phyloP scores from a whole-genome alignment of 257 asterid species.

The Handroanthus guayacan region DNA sequence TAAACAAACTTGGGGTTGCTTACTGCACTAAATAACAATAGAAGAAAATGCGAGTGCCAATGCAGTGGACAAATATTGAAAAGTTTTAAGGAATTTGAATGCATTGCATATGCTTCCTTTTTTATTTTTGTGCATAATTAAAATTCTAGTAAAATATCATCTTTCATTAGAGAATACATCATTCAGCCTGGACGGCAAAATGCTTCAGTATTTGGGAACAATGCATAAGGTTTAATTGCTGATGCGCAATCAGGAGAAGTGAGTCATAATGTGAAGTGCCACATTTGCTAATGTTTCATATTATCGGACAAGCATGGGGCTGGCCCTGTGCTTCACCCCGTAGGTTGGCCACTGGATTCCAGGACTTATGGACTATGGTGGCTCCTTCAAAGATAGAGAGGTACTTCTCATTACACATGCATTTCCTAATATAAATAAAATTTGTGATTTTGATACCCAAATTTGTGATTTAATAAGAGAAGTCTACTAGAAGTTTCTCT shows the following conservation, averaged over 20 bases:
- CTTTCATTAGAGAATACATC: slow-evolving; percentile 61
- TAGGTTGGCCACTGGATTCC: too few relatives aligned
- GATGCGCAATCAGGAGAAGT: slow-evolving; percentile 66
- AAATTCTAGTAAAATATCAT: background rate
- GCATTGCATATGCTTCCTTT: background rate
- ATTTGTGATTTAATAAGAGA: too few relatives aligned
- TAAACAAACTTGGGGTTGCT: slow-evolving; percentile 69
- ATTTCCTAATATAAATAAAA: too few relatives aligned
- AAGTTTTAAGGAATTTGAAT: slow-evolving; percentile 26
- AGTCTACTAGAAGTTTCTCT: too few relatives aligned
- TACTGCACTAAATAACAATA: slow-evolving; percentile 62
- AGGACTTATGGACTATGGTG: too few relatives aligned
- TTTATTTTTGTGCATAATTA: background rate
- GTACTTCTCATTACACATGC: too few relatives aligned
- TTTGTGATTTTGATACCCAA: too few relatives aligned
- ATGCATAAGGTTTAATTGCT: slow-evolving; percentile 57
- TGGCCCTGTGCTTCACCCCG: too few relatives aligned
- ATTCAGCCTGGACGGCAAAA: slow-evolving; percentile 65
- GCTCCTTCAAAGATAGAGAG: too few relatives aligned
- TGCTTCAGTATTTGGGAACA: slow-evolving; percentile 76
- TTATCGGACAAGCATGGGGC: too few relatives aligned
- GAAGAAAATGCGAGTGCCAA: slow-evolving; percentile 79
- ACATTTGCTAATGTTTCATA: too few relatives aligned
- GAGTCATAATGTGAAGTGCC: too few relatives aligned
- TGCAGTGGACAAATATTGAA: slow-evolving; percentile 62